phyloP scores from a whole-genome alignment of 2,329 filamentous ascomycete species.

The Curvularia sp. region DNA sequence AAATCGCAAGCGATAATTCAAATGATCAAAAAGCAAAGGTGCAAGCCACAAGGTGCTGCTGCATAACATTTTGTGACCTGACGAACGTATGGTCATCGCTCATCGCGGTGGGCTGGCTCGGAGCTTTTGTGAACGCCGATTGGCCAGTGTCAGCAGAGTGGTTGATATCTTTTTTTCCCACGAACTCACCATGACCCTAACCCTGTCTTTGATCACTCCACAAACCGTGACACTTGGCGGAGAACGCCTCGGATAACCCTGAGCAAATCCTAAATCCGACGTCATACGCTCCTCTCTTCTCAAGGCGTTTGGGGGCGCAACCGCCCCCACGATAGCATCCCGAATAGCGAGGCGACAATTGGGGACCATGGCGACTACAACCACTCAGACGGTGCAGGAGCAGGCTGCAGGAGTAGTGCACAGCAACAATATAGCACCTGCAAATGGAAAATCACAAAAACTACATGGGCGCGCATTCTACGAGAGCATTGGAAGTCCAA shows the following conservation, averaged over 20 bases:
- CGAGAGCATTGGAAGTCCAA: conserved; percentile 90
- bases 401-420: conserved; percentile 7
- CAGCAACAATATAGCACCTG: conserved; percentile 18
- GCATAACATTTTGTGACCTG: not conserved
- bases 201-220: conserved; percentile 1
- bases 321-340: conserved; percentile 22
- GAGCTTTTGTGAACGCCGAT: conserved; percentile 25
- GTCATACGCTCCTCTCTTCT: conserved; percentile 31
- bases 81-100: not conserved
- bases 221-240: not conserved
- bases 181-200: conserved; percentile 6
- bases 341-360: conserved; percentile 18
- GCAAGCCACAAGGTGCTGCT: not conserved
- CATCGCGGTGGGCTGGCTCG: not conserved
- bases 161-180: conserved; percentile 17
- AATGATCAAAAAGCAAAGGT: not conserved
- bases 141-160: conserved; percentile 17
- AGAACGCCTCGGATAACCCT: not conserved
- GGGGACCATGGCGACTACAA: conserved; percentile 29
- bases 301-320: conserved; percentile 34
- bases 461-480: conserved; percentile 90
- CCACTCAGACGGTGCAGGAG: conserved; percentile 13
- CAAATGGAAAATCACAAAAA: conserved; percentile 56
- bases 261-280: conserved; percentile 4
- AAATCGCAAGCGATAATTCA: not conserved